Evolutionary conservation across 305 asterid genomes (phyloP).

Genomic region (Salvia sclarea): DNA sequence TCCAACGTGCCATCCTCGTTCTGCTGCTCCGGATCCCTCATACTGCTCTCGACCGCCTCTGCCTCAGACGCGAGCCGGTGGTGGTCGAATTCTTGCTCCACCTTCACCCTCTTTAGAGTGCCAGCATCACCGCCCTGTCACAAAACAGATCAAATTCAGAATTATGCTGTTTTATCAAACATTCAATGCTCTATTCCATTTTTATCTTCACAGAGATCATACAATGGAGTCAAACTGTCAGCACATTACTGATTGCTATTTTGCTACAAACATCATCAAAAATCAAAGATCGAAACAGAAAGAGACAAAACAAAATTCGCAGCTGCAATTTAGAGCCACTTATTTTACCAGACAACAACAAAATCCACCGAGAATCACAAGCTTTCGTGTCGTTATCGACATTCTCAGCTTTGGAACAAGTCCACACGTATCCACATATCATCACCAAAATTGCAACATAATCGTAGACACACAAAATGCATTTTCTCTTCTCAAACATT

Average conservation of each 20-base stretch:
- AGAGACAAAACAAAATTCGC: constrained; percentile 16
- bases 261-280: background rate
- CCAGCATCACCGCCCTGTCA: constrained; percentile 63
- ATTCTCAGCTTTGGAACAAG: constrained; percentile 25
- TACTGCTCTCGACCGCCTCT: constrained; percentile 41
- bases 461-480: background rate
- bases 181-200: background rate
- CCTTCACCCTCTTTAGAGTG: constrained; percentile 60
- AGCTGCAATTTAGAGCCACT: constrained; percentile 25
- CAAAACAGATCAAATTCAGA: constrained; percentile 33
- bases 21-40: constrained; percentile 39
- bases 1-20: constrained; percentile 43
- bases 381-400: constrained; percentile 12
- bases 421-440: constrained; percentile 18
- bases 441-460: constrained; percentile 10
- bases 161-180: background rate
- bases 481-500: background rate
- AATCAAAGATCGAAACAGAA: background rate
- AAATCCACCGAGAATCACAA: constrained; percentile 20
- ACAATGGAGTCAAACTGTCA: background rate
- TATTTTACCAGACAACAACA: background rate
- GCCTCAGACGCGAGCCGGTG: constrained; percentile 40
- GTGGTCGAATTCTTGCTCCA: constrained; percentile 53
- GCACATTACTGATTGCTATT: background rate
- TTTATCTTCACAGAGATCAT: background rate